phyloP scores from a whole-genome alignment of 805 yeast genomes.

The Saccharomyces mikatae region DNA sequence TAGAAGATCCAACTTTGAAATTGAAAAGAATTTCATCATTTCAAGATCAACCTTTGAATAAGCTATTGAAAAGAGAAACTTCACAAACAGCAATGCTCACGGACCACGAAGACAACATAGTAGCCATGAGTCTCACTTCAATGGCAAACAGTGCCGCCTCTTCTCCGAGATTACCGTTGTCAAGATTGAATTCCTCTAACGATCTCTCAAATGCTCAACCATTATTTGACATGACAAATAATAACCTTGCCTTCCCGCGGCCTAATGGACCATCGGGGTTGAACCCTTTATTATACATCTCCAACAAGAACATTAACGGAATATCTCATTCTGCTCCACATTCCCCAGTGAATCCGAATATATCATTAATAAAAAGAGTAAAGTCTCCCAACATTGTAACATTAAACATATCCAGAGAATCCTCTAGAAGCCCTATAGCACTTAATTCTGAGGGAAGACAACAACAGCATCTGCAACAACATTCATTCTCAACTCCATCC shows the following conservation, averaged over 20 bases:
- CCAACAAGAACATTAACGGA: background rate
- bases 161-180: constrained; percentile 27
- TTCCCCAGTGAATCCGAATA: constrained; percentile 11
- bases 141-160: constrained; percentile 32
- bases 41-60: constrained; percentile 2
- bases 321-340: background rate
- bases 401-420: constrained; percentile 27
- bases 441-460: constrained; percentile 10
- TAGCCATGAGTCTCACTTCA: constrained; percentile 30
- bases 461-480: constrained; percentile 2
- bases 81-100: constrained; percentile 16
- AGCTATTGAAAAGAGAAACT: background rate
- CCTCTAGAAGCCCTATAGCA: constrained; percentile 26
- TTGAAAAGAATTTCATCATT: constrained; percentile 14
- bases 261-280: background rate
- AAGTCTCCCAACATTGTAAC: constrained; percentile 29
- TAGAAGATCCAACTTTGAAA: constrained; percentile 29
- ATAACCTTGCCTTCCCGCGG: background rate
- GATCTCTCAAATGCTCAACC: constrained; percentile 7
- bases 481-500: background rate
- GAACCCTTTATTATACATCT: background rate
- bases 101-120: constrained; percentile 30
- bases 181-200: constrained; percentile 21
- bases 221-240: background rate
- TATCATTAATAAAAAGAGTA: constrained; percentile 24